These are phyloP conservation scores for Podila epicladia DNA, from an alignment of 192 early-diverging fungal genomes.

Conservation along the genomic window DNA sequence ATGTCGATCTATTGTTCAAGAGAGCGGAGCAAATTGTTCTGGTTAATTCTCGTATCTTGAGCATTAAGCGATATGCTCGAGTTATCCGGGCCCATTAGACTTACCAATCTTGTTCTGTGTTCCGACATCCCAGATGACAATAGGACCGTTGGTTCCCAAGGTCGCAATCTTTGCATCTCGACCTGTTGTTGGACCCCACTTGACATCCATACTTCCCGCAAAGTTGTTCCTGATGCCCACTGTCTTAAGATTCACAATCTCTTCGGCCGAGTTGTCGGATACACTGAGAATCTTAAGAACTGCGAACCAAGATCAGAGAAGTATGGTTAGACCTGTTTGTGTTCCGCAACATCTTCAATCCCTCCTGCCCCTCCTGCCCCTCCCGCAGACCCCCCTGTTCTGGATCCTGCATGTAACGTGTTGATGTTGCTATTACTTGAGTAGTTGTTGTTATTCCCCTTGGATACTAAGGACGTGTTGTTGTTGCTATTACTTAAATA, in stretches of 20 bases:
- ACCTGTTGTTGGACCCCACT: conserved; percentile 69
- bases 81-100: background rate
- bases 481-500: background rate
- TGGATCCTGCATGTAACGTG: too few relatives aligned
- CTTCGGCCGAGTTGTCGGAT: conserved; percentile 60
- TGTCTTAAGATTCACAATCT: conserved; percentile 72
- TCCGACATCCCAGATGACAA: conserved; percentile 78
- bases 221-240: conserved; percentile 63
- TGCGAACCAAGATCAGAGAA: conserved; percentile 17
- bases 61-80: background rate
- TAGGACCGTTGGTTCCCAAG: conserved; percentile 73
- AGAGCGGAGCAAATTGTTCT: background rate
- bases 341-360: background rate
- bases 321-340: background rate
- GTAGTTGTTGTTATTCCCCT: background rate
- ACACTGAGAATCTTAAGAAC: conserved; percentile 77
- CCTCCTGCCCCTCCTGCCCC: background rate
- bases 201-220: conserved; percentile 76
- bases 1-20: conserved; percentile 58
- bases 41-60: background rate
- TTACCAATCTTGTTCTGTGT: conserved; percentile 47
- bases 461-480: background rate
- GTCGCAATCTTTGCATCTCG: conserved; percentile 76
- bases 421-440: background rate
- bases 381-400: background rate